phyloP scores from a whole-genome alignment of 192 early-diverging fungal genomes.

The Backusella macrospora region DNA sequence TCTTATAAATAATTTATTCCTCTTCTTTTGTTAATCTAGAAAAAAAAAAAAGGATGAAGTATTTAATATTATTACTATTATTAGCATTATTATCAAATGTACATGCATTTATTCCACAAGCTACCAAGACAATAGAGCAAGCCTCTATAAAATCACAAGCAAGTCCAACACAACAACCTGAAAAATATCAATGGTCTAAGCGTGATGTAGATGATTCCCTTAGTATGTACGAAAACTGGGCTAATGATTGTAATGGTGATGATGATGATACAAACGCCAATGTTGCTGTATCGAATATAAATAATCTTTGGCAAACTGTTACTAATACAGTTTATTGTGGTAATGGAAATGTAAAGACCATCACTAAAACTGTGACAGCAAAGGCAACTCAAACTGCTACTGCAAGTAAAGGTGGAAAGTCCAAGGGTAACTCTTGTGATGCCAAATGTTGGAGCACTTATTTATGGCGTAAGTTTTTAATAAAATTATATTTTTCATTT shows the following conservation, averaged over 20 bases:
- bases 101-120: neutral
- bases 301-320: constrained; percentile 33
- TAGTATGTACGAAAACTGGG: constrained; percentile 31
- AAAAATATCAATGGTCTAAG: constrained; percentile 9
- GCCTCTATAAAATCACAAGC: neutral
- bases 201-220: constrained; percentile 27
- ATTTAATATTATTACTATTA: neutral
- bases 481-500: no score
- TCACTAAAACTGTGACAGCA: constrained; percentile 33
- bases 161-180: neutral
- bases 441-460: constrained; percentile 39
- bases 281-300: neutral
- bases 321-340: constrained; percentile 33
- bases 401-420: constrained; percentile 1
- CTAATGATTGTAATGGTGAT: constrained; percentile 15
- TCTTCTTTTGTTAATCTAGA: neutral
- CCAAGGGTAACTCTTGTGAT: constrained; percentile 6
- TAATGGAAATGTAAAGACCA: constrained; percentile 34
- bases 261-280: constrained; percentile 5
- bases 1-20: neutral
- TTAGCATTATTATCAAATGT: neutral
- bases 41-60: neutral
- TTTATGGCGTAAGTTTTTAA: constrained; percentile 35
- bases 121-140: constrained; percentile 5
- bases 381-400: constrained; percentile 11